Conservation (phyloP, 2,329 filamentous ascomycete species). For the Fusarium luffae region DNA sequence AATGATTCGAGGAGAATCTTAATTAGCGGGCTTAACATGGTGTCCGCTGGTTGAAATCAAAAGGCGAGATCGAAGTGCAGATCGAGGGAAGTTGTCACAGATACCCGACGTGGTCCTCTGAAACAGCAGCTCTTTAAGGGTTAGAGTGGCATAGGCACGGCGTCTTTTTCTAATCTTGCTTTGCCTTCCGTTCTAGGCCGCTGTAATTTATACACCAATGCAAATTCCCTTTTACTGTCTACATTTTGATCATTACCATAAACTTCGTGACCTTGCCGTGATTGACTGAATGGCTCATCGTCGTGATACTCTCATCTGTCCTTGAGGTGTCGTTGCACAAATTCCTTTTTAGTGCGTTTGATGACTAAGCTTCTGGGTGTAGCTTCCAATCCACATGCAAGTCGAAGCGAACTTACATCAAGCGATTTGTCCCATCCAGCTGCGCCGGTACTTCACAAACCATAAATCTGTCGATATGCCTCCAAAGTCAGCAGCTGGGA, state of each 20-base stretch:
- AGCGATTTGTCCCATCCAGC: background rate
- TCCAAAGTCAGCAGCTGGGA: constrained; percentile 53
- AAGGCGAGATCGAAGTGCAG: constrained; percentile 59
- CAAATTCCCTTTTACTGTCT: constrained; percentile 61
- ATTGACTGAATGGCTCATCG: no score
- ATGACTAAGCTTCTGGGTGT: constrained; percentile 21
- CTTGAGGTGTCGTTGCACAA: background rate
- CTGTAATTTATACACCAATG: constrained; percentile 73
- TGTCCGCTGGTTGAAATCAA: constrained; percentile 57
- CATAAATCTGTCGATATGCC: constrained; percentile 52
- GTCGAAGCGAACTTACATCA: background rate
- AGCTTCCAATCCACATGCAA: no score
- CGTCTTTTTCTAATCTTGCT: constrained; percentile 58
- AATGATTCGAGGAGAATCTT: constrained; percentile 45
- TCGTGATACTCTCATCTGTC: background rate
- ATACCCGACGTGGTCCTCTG: constrained; percentile 54
- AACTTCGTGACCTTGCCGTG: background rate
- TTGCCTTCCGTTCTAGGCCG: constrained; percentile 63
- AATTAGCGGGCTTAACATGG: constrained; percentile 53
- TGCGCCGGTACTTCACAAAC: background rate
- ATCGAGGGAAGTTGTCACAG: constrained; percentile 56
- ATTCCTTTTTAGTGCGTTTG: background rate
- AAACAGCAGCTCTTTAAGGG: constrained; percentile 57
- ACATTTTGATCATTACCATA: background rate
- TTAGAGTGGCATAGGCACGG: constrained; percentile 63